phyloP scores from a whole-genome alignment of 441 rosid genomes.

The Corymbia calophylla region DNA sequence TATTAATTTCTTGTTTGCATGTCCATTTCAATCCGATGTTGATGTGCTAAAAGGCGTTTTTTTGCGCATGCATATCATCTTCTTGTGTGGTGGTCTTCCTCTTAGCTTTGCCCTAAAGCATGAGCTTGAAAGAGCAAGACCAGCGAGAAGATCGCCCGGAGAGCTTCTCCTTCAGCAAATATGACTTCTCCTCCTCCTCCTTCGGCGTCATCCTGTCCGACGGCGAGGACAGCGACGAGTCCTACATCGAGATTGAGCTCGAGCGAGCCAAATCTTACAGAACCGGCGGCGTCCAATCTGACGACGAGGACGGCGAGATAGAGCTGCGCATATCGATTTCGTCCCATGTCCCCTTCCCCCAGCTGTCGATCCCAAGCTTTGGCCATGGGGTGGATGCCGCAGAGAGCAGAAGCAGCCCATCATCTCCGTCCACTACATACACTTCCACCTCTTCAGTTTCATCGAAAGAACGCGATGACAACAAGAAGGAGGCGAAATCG shows the following conservation, averaged over 20 bases:
- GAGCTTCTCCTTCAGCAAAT: slow-evolving; percentile 4
- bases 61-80: not conserved
- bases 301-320: not conserved
- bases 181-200: slow-evolving; percentile 1
- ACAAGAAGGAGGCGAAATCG: not conserved
- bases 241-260: slow-evolving; percentile 7
- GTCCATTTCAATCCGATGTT: not conserved
- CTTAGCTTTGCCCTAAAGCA: not conserved
- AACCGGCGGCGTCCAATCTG: not conserved
- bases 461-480: not conserved
- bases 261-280: not conserved
- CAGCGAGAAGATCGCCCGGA: not conserved
- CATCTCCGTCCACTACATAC: not conserved
- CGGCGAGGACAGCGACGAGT: slow-evolving; percentile 2
- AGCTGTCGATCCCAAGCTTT: not conserved
- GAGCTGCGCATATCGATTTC: slow-evolving; percentile 1
- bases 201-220: not conserved
- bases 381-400: not conserved
- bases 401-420: not conserved
- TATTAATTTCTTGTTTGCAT: not conserved
- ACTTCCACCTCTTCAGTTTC: not conserved
- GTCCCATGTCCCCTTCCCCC: not conserved
- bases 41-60: not conserved
- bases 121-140: not conserved
- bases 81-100: not conserved